Evolutionary conservation across 495 filamentous ascomycete species (phyloP).

Genomic region (Trichoderma reesei): DNA sequence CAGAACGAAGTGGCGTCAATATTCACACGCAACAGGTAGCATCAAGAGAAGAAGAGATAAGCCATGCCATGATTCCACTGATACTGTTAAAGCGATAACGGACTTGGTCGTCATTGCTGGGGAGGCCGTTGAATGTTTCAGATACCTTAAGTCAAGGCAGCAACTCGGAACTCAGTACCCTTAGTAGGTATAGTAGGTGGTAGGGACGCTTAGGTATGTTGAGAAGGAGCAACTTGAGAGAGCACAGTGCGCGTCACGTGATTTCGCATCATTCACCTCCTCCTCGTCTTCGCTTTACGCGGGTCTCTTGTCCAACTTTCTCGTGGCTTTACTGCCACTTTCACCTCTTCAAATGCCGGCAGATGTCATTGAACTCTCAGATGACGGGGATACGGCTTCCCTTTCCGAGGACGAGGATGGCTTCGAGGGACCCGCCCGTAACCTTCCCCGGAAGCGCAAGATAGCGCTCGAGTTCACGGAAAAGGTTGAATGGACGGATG

Average conservation of each 20-base stretch:
- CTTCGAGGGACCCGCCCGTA: not conserved
- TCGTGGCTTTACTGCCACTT: not conserved
- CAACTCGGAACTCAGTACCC: too few relatives aligned
- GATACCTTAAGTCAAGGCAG: too few relatives aligned
- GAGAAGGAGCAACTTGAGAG: not conserved
- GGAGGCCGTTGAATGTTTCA: too few relatives aligned
- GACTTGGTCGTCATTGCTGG: too few relatives aligned
- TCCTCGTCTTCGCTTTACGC: not conserved
- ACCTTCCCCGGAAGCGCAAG: constrained; percentile 14
- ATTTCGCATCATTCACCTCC: not conserved
- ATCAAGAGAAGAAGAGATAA: too few relatives aligned
- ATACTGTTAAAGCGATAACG: too few relatives aligned
- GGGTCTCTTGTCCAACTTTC: not conserved
- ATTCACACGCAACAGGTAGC: too few relatives aligned
- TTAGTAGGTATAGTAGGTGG: not conserved
- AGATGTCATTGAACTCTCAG: not conserved
- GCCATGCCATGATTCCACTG: too few relatives aligned
- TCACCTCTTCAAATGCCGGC: not conserved
- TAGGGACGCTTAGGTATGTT: not conserved
- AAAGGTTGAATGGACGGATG: constrained; percentile 33
- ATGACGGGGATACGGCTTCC: not conserved
- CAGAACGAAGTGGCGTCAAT: too few relatives aligned
- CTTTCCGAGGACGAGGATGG: not conserved
- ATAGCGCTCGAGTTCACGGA: constrained; percentile 18
- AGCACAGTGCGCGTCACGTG: not conserved